Evolutionary conservation across 192 early-diverging fungal species (phyloP).

Genomic region (Dimargaris xerosporica): DNA sequence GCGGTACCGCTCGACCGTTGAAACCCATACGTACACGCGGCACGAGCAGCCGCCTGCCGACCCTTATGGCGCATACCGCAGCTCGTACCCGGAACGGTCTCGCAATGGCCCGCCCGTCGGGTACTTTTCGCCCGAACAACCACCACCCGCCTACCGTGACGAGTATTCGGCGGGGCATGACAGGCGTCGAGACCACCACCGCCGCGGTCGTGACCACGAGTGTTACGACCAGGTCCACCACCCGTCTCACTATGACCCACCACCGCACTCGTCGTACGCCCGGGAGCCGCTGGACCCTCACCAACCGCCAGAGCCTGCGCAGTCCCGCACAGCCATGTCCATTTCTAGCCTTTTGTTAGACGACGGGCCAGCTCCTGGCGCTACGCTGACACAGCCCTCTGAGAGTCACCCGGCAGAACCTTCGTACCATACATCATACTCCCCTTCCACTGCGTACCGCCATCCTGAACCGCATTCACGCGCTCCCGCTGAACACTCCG

Average conservation of each 20-base stretch:
- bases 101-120: slow-evolving; percentile 5
- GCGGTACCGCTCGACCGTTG: background rate
- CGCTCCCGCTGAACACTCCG: background rate
- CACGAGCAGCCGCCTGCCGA: background rate
- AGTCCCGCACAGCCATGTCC: slow-evolving; percentile 1
- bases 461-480: no score
- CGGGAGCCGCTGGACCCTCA: background rate
- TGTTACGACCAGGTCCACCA: background rate
- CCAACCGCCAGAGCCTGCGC: background rate
- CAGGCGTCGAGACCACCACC: no score
- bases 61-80: background rate
- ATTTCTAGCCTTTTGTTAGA: slow-evolving; percentile 9
- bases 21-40: background rate
- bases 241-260: background rate
- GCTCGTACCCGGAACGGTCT: background rate
- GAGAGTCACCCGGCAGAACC: no score
- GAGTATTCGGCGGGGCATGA: background rate
- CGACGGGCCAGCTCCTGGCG: slow-evolving; percentile 1
- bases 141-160: background rate
- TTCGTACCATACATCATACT: no score
- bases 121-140: slow-evolving; percentile 5
- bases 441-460: no score
- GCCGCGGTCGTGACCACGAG: background rate
- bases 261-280: background rate
- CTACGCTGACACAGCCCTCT: no score